Percentiles rank a stretch among this genome's conserved stretches.
These are phyloP conservation scores for Suillus bovinus DNA, from an alignment of 768 basidiomycete genomes.

Conservation along the genomic window DNA sequence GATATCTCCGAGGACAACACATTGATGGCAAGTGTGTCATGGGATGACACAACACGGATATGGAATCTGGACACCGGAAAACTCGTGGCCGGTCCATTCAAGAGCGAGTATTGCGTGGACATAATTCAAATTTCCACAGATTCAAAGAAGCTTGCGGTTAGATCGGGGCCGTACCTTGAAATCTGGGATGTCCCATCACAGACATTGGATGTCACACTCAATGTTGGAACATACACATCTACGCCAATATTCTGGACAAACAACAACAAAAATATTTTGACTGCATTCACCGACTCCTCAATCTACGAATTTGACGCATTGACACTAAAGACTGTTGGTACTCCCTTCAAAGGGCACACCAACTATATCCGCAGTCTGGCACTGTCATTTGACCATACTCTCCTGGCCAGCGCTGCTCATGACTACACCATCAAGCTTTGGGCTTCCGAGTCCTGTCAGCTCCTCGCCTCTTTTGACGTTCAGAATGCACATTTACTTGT, in stretches of 20 bases:
- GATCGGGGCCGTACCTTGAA: rapidly evolving
- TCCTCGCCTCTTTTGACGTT: not conserved
- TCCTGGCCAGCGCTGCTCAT: rapidly evolving
- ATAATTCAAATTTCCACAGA: not conserved
- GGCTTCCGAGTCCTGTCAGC: not conserved
- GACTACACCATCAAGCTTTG: not conserved
- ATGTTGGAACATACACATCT: not conserved
- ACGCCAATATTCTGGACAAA: not conserved
- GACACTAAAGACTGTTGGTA: not conserved
- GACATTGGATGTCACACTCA: not conserved
- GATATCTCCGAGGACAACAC: not conserved
- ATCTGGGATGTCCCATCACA: not conserved
- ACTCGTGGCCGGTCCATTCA: not conserved
- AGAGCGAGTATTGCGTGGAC: rapidly evolving
- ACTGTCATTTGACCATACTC: not conserved
- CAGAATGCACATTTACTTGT: rapidly evolving
- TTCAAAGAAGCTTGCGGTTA: not conserved
- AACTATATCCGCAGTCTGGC: rapidly evolving
- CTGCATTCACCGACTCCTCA: rapidly evolving
- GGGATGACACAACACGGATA: rapidly evolving
- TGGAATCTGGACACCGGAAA: not conserved
- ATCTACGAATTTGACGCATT: no score
- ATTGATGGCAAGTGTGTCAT: not conserved
- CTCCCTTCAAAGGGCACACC: not conserved
- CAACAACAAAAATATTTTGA: not conserved